Evolutionary conservation across 768 basidiomycete genomes (phyloP), one percentile per base, ranked within the genome.

Genomic region (Russula sp.): DNA sequence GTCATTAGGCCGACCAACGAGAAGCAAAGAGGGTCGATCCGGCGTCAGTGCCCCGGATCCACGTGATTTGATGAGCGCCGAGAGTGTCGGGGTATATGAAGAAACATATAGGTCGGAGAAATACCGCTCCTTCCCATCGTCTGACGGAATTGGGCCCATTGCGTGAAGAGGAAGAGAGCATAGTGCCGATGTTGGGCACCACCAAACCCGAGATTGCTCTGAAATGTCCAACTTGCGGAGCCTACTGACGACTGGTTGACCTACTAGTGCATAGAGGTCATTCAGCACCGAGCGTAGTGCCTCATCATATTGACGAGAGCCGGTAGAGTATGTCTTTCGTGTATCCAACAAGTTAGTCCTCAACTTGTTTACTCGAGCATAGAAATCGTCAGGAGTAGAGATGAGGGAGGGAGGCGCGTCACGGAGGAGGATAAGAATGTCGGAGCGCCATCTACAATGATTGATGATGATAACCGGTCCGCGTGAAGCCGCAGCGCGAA

Each of bases 11-110:
- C 32, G 50, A 6, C 13, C 14, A 1, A 51, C 32, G n/a, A 51
- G 50, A 18, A 51, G 50, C 5, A 51, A 16, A 0, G 50, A 51
- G 50, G 27, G 50, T 8, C 3, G 31, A 14, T 18, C 6, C 13
- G 6, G 6, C 6, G 2, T 76, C 73, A 47, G 83, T 77, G 68
- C 31, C 14, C 31, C 31, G 4, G 2, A 8, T 8, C 32, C 32
- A 8, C 31, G 50, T 1, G 50, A 32, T n/a, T 32, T 13, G 6
- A 51, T 51, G 50, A 27, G 27, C 27, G 27, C 27, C 27, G 27
- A 27, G 27, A 27, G 27, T 27, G 27, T 27, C 27, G 27, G 50
- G 3, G 50, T 51, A 18, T 51, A 51, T 32, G 50, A 51, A 34
- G 50, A 2, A 6, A 51, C 32, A 13, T 51, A 51, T 27, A 51